These are phyloP conservation scores for Trypanosoma boissoni DNA, from an alignment of 208 protist genomes.

Conservation along the genomic window DNA sequence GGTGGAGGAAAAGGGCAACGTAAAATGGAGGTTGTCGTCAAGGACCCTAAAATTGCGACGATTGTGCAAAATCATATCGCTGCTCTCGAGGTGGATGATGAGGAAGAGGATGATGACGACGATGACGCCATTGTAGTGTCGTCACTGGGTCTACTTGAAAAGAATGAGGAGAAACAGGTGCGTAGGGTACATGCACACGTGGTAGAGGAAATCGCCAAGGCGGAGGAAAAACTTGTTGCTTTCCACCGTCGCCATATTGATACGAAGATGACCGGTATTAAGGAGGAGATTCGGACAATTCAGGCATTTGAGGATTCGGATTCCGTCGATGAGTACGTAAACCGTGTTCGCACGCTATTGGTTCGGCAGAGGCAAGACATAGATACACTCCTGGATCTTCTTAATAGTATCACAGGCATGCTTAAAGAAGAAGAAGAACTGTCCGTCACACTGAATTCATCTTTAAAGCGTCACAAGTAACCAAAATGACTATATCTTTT, in stretches of 20 bases:
- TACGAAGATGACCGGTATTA: slow-evolving; percentile 92
- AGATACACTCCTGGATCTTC: slow-evolving; percentile 67
- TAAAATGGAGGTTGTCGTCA: slow-evolving; percentile 37
- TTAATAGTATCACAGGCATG: slow-evolving; percentile 73
- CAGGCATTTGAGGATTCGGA: slow-evolving; percentile 89
- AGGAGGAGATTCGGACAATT: slow-evolving; percentile 91
- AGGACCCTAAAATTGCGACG: slow-evolving; percentile 87
- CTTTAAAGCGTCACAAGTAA: slow-evolving; percentile 30
- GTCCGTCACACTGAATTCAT: slow-evolving; percentile 73
- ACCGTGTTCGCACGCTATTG: slow-evolving; percentile 62
- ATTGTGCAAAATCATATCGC: slow-evolving; percentile 86
- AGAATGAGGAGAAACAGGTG: slow-evolving; percentile 81
- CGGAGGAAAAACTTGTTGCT: slow-evolving; percentile 93
- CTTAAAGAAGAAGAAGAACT: slow-evolving; percentile 88
- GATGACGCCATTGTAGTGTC: slow-evolving; percentile 19
- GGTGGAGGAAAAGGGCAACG: slow-evolving; percentile 23
- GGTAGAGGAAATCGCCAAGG: slow-evolving; percentile 90
- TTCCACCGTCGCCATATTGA: slow-evolving; percentile 93
- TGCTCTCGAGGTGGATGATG: slow-evolving; percentile 50
- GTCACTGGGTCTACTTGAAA: slow-evolving; percentile 21
- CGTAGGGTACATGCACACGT: slow-evolving; percentile 89
- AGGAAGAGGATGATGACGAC: slow-evolving; percentile 57
- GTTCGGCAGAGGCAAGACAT: slow-evolving; percentile 75
- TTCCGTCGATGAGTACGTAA: slow-evolving; percentile 90
- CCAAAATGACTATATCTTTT: too few relatives aligned